Evolutionary conservation across 164 flowering plant genomes (phyloP), one percentile per base, ranked within the genome.

Genomic region (Chimonanthus praecox): DNA sequence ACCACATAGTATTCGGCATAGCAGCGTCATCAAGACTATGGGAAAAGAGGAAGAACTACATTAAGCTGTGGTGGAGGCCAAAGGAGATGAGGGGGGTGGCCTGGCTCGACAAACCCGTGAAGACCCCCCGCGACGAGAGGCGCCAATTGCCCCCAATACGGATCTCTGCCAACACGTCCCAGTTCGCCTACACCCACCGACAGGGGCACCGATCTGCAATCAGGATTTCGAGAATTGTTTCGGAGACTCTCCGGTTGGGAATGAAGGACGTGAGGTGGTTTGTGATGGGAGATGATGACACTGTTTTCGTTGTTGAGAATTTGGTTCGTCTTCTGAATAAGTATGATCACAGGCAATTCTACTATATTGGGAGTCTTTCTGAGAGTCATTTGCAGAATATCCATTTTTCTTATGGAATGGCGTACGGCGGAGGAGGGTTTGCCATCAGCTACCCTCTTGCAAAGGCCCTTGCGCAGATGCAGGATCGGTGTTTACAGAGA

Each of bases 231-330:
- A 71, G 95, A 15, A 88, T 90, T 18, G 83, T 88, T 2, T 85
- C 91, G 50, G 91, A 90, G 74, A 86, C 81, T 5, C 46, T 86
- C 8, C 74, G 83, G 45, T 58, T 87, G 50, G 92, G 86, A 0
- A 0, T 83, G 46, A 63, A 76, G 61, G 82, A 82, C 62, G 92
- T 87, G 73, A 70, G 87, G 75, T 89, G 92, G 92, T 79, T 88
- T 64, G 92, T 89, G 67, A 85, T 89, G 89, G 90, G 92, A 0
- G 95, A 90, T 60, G 95, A 91, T 51, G 96, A 91, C 51, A 91
- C 96, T 1, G 80, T 88, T 6, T 91, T 91, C 72, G 77, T 89
- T 1, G 62, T 82, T 0, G 89, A 89, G 0, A 91, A 91, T 78
- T 71, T 91, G 54, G 83, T 88, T 11, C 73, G 89, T 68, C 88